A percentile compares a stretch with the other conserved stretches of the same genome.
Evolutionary conservation across 805 yeast genomes (phyloP).

Genomic region (Candida methanosorbosa): DNA sequence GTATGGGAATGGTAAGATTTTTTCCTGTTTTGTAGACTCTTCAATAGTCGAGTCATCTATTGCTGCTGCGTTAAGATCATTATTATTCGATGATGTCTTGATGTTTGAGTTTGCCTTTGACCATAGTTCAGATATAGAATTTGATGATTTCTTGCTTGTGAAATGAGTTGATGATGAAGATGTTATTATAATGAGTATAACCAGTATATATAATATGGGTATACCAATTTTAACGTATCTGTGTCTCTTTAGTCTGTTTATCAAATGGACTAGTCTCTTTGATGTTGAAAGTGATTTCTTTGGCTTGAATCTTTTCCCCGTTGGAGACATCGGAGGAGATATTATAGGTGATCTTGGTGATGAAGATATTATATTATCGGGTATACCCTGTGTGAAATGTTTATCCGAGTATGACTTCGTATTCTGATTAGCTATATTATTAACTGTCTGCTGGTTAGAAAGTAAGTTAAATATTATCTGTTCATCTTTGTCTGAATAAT

Average conservation of each 20-base stretch:
- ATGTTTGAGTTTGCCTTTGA: no score
- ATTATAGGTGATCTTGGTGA: no score
- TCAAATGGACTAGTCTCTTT: background rate
- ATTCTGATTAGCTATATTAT: no score
- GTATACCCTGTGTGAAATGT: no score
- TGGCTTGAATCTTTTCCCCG: background rate
- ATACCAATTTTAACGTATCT: slow-evolving; percentile 8
- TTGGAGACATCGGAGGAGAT: background rate
- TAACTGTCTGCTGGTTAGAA: no score
- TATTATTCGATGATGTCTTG: no score
- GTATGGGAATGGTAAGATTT: slow-evolving; percentile 18
- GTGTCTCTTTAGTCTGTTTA: slow-evolving; percentile 9
- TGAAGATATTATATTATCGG: no score
- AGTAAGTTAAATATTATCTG: no score
- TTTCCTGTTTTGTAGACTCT: background rate
- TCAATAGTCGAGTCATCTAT: background rate
- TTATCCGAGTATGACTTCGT: no score
- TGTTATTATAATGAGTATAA: slow-evolving; percentile 5
- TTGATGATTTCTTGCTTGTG: background rate
- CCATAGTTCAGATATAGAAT: no score
- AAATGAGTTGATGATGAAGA: background rate
- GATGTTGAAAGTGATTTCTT: background rate
- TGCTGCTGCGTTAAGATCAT: no score
- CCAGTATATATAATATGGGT: slow-evolving; percentile 11
- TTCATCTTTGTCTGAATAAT: no score